Evolutionary conservation across 2,329 filamentous ascomycete species (phyloP), one percentile per base, ranked within the genome.

Genomic region (Trichoderma hamatum): DNA sequence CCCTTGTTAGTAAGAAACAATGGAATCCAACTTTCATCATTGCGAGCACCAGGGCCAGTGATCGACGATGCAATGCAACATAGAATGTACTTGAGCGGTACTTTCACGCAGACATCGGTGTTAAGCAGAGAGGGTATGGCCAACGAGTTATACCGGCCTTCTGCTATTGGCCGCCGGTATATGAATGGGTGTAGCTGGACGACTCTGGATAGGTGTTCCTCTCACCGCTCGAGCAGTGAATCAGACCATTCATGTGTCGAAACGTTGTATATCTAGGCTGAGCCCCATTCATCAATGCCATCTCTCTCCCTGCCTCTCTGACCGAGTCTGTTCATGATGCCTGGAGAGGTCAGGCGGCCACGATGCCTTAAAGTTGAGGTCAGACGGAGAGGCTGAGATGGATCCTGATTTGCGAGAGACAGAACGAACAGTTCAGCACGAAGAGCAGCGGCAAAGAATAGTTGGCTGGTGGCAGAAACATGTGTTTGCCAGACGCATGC

Each of bases 201-300:
- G 52, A 7, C 43, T 26, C 58, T 67, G 39, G 21, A 28, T 16
- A 51, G 24, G 39, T n/a, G 34, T n/a, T n/a, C 36, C 19, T 43
- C 56, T 67, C 64, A 67, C 64, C 64, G 64, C 34, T 59, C 11
- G 16, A 39, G 26, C 21, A 52, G 13, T 59, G 4, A 52, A 52
- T 19, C 54, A 58, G 39, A 19, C 64, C 64, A 67, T 54, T 67
- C 52, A 67, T 32, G 26, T 32, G 26, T 30, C 51, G 54, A 67
- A 59, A 67, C 64, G 64, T 67, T 39, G 26, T 26, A 16, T 21
- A 36, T 10, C 36, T 60, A 13, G n/a, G 56, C 54, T 56, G 28
- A 67, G 64, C 52, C 64, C 52, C 64, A 52, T 59, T 21, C 36
- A 6, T 26, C 13, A 60, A 52, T 19, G 39, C 21, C 24, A 28